Conservation (phyloP, 2,329 filamentous ascomycete genomes). For the Alternaria triticina region DNA sequence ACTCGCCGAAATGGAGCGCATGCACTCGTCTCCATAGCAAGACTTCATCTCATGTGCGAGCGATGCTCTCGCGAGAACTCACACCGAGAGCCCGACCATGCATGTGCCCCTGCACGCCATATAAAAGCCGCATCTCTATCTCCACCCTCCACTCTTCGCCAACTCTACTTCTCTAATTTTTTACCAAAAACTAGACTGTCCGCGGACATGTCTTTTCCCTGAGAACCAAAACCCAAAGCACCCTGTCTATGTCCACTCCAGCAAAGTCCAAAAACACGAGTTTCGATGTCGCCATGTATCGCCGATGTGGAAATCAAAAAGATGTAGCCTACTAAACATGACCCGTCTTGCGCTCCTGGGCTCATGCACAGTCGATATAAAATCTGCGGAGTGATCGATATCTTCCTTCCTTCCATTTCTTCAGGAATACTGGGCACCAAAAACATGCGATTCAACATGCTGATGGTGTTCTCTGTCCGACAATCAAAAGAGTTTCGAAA, state of each 20-base stretch:
- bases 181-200: background rate
- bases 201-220: background rate
- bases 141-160: background rate
- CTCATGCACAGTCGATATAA: background rate
- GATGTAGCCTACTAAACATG: too few relatives aligned
- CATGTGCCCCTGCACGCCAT: rapidly evolving
- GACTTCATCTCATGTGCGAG: background rate
- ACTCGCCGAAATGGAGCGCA: background rate
- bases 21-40: rapidly evolving
- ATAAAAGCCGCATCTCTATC: background rate
- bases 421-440: too few relatives aligned
- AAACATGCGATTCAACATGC: too few relatives aligned
- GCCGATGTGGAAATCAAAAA: background rate
- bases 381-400: background rate
- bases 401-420: too few relatives aligned
- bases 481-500: too few relatives aligned
- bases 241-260: background rate
- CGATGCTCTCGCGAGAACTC: background rate
- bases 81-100: background rate
- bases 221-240: background rate
- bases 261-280: background rate
- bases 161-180: background rate
- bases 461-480: too few relatives aligned
- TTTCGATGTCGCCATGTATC: background rate
- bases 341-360: background rate